These are phyloP conservation scores for Parascedosporium putredinis DNA, from an alignment of 2,329 filamentous ascomycete species.

Conservation along the genomic window DNA sequence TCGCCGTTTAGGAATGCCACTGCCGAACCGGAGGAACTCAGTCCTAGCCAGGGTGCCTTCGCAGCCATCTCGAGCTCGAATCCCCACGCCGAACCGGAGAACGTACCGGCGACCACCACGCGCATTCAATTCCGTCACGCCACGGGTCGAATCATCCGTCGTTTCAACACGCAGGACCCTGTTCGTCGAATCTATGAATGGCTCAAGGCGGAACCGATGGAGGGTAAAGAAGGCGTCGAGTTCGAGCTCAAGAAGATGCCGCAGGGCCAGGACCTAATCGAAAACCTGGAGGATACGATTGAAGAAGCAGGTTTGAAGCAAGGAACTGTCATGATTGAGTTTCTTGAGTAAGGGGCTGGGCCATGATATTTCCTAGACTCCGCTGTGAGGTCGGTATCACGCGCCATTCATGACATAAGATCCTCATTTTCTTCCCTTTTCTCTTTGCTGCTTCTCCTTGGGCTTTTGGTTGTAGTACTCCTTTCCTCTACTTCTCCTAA, in stretches of 20 bases:
- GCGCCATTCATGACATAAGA: no score
- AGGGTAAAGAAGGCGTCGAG: constrained; percentile 63
- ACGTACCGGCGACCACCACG: constrained; percentile 62
- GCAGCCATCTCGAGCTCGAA: constrained; percentile 58
- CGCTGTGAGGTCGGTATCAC: no score
- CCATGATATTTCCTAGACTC: no score
- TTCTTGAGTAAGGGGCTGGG: constrained; percentile 50
- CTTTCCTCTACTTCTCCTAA: background rate
- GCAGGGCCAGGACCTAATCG: constrained; percentile 70
- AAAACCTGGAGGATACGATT: constrained; percentile 62
- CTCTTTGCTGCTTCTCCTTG: background rate
- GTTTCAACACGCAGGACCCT: constrained; percentile 67
- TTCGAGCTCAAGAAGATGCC: constrained; percentile 85
- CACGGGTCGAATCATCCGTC: constrained; percentile 71
- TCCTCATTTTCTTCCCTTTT: background rate
- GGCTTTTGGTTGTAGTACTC: background rate
- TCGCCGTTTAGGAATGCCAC: constrained; percentile 22
- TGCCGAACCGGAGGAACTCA: constrained; percentile 18
- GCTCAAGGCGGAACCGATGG: constrained; percentile 80
- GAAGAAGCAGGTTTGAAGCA: constrained; percentile 79
- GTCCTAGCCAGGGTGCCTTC: constrained; percentile 38
- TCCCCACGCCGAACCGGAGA: constrained; percentile 68
- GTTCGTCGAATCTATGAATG: constrained; percentile 88
- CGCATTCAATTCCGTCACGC: constrained; percentile 89
- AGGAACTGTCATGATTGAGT: constrained; percentile 92